Base-by-base conservation (phyloP, 495 filamentous ascomycete genomes). In the Staphylotrichum longicolle region DNA sequence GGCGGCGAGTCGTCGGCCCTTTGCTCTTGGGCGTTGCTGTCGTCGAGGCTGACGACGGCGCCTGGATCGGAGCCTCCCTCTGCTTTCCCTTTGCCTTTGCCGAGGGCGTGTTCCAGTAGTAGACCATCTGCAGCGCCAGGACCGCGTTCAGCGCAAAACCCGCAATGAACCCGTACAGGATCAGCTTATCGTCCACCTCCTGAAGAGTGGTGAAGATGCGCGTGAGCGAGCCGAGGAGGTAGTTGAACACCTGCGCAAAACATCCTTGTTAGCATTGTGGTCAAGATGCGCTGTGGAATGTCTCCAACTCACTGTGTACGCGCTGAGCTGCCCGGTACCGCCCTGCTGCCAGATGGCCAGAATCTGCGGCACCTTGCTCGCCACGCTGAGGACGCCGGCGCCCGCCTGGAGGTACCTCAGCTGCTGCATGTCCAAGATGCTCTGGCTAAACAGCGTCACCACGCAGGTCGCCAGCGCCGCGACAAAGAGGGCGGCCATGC, bases 121-220 rank as follows among this genome's bases (percentile, higher is more conserved):
- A 96, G 9, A 93, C 72, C 91, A 98, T 96, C 80, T 98, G 94
- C 50, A 78, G 76, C 4, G 91, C 94, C 59, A 98, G 78, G 58
- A 98, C 82, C 63, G 87, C 76, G 76, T 98, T 98, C 65, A 98
- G 84, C 37, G 81, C 76, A 72, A 96, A 96, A 30, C 89, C 95
- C 3, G 90, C 91, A 49, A 97, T 73, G 80, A 94, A 97, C 30
- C 91, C 88, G 72, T 93, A 96, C 14, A 98, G 83, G 66, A 98
- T 97, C 58, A 98, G 80, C 73, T 90, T 89, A 74, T 98, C 94
- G 66, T 94, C 88, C 63, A 97, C 92, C 79, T 98, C 94, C 68
- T 96, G 91, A 52, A 98, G 75, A 3, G 95, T 98, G 20, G 94
- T 98, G 75, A 96, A 97, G 79, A 98, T 95, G 68, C 94, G 87